Percentiles rank a stretch among this genome's conserved stretches.
Evolutionary conservation across 169 alveolate species (phyloP).

Genomic region (Cryptosporidium andersoni): DNA sequence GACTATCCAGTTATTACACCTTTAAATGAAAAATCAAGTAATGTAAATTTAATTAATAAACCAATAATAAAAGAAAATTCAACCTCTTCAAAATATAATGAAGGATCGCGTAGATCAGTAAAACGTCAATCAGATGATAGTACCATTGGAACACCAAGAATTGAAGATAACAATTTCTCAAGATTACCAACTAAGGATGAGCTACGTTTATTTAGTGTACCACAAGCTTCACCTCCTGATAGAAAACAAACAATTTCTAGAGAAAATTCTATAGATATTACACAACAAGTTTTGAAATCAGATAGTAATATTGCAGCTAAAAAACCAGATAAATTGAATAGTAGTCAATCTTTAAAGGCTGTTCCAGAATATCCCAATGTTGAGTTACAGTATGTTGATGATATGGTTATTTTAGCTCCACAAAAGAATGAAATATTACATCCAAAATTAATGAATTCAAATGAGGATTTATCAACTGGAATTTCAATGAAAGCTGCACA

Average conservation of each 20-base stretch:
- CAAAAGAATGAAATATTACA: too few relatives aligned
- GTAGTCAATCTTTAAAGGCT: too few relatives aligned
- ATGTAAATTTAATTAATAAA: not conserved
- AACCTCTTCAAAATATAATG: slow-evolving; percentile 30
- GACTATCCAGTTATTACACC: not conserved
- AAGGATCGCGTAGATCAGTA: slow-evolving; percentile 55
- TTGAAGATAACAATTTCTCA: not conserved
- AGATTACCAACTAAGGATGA: slow-evolving; percentile 65
- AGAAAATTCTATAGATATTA: not conserved
- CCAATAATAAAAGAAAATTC: slow-evolving; percentile 2
- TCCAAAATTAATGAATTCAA: too few relatives aligned
- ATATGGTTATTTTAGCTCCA: too few relatives aligned
- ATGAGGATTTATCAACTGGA: too few relatives aligned
- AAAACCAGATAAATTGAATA: too few relatives aligned
- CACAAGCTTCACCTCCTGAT: slow-evolving; percentile 43
- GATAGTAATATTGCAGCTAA: too few relatives aligned
- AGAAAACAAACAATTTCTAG: slow-evolving; percentile 2
- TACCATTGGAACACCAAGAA: too few relatives aligned
- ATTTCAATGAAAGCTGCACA: too few relatives aligned
- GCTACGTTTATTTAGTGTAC: slow-evolving; percentile 54
- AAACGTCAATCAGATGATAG: slow-evolving; percentile 47
- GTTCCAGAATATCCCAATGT: too few relatives aligned
- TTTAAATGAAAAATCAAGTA: not conserved
- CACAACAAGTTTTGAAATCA: too few relatives aligned
- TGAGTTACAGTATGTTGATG: too few relatives aligned